These are phyloP conservation scores for Sugiyamaella xylanicola DNA, from an alignment of 1,139 yeast genomes.

Conservation along the genomic window DNA sequence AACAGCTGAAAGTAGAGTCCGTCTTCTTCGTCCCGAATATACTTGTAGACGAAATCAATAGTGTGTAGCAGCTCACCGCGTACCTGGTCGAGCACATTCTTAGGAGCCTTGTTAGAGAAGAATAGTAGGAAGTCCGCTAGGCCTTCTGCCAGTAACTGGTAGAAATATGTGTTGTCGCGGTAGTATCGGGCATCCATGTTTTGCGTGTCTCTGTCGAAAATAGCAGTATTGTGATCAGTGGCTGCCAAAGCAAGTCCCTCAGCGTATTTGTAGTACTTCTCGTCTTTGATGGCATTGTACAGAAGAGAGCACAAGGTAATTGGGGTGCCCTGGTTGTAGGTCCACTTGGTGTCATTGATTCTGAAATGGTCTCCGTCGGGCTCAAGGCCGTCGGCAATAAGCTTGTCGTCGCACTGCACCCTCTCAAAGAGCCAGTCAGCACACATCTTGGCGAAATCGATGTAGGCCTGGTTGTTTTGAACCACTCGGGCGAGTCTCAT, in stretches of 20 bases:
- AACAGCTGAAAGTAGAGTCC: slow-evolving; percentile 64
- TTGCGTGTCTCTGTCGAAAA: slow-evolving; percentile 66
- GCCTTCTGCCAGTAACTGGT: slow-evolving; percentile 67
- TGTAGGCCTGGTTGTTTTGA: slow-evolving; percentile 48
- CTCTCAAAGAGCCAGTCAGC: slow-evolving; percentile 56
- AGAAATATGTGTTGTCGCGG: slow-evolving; percentile 66
- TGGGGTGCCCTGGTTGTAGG: slow-evolving; percentile 72
- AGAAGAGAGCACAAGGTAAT: slow-evolving; percentile 57
- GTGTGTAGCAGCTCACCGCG: slow-evolving; percentile 36
- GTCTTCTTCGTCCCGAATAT: slow-evolving; percentile 59
- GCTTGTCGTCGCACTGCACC: slow-evolving; percentile 55
- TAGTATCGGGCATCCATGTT: slow-evolving; percentile 59
- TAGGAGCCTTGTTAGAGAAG: slow-evolving; percentile 49
- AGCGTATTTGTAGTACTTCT: slow-evolving; percentile 59
- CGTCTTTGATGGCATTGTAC: slow-evolving; percentile 55
- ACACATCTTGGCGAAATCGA: slow-evolving; percentile 58
- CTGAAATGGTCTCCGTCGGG: slow-evolving; percentile 49
- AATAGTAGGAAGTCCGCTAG: slow-evolving; percentile 63
- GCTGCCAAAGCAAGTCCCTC: slow-evolving; percentile 62
- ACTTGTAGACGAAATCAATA: slow-evolving; percentile 47
- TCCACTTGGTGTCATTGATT: slow-evolving; percentile 59
- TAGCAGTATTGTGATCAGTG: slow-evolving; percentile 56
- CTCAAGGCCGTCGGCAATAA: slow-evolving; percentile 62
- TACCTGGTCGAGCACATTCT: slow-evolving; percentile 32
- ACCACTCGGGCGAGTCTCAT: slow-evolving; percentile 59